Conservation (phyloP, 805 yeast species). For the Vanderwaltozyma verrucispora region DNA sequence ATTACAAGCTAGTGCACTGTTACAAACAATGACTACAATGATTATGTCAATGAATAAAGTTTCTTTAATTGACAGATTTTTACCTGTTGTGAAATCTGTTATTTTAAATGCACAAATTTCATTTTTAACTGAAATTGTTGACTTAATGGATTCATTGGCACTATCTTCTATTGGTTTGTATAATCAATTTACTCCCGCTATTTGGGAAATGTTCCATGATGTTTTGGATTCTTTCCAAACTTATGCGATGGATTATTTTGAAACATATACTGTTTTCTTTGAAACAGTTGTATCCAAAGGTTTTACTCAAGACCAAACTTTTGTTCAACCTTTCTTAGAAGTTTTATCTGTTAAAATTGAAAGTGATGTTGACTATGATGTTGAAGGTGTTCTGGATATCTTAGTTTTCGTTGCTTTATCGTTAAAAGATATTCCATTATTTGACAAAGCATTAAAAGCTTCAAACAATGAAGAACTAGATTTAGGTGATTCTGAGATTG, state of each 20-base stretch:
- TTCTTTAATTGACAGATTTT: slow-evolving; percentile 42
- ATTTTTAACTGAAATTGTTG: slow-evolving; percentile 53
- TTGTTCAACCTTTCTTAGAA: slow-evolving; percentile 20
- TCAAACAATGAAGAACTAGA: slow-evolving; percentile 29
- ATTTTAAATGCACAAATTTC: slow-evolving; percentile 48
- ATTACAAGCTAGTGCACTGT: slow-evolving; percentile 54
- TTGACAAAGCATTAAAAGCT: slow-evolving; percentile 15
- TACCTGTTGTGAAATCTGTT: slow-evolving; percentile 50
- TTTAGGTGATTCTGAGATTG: slow-evolving; percentile 34
- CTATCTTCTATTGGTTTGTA: slow-evolving; percentile 38
- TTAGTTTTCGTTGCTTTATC: slow-evolving; percentile 24
- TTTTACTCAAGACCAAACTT: slow-evolving; percentile 31
- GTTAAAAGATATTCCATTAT: slow-evolving; percentile 25
- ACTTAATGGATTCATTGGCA: slow-evolving; percentile 46
- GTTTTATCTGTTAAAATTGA: slow-evolving; percentile 21
- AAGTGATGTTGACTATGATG: slow-evolving; percentile 30
- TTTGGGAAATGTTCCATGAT: slow-evolving; percentile 43
- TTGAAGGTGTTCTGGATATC: slow-evolving; percentile 29
- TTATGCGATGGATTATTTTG: slow-evolving; percentile 50
- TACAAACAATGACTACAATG: slow-evolving; percentile 67
- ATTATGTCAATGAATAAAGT: slow-evolving; percentile 53
- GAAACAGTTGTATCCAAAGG: slow-evolving; percentile 45
- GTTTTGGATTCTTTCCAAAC: slow-evolving; percentile 46
- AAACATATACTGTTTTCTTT: slow-evolving; percentile 44
- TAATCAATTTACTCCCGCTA: slow-evolving; percentile 36